Evolutionary conservation across 176 grass and related monocot species (phyloP).

Genomic region (Carex myosuroides): DNA sequence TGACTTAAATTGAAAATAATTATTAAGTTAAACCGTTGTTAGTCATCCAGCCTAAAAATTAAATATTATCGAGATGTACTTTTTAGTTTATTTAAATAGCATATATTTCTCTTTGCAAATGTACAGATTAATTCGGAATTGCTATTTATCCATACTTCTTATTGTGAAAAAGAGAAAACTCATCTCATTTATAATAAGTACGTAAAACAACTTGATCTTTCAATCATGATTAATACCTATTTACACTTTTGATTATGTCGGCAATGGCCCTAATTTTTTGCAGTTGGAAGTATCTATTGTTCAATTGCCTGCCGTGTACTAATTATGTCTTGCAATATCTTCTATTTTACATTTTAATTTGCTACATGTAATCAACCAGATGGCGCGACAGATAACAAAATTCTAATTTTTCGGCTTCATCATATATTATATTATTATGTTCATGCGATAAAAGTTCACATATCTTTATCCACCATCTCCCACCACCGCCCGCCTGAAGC

Average conservation of each 20-base stretch:
- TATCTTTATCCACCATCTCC: neutral
- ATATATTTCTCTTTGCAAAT: no score
- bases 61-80: no score
- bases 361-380: neutral
- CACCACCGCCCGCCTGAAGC: neutral
- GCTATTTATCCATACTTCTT: no score
- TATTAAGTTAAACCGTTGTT: no score
- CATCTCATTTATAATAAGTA: no score
- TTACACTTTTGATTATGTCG: neutral
- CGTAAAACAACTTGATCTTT: no score
- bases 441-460: neutral
- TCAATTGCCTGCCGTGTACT: neutral
- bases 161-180: no score
- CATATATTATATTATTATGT: neutral
- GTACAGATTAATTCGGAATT: no score
- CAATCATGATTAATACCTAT: neutral
- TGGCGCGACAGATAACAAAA: neutral
- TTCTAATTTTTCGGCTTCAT: neutral
- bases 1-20: no score
- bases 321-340: neutral
- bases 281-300: no score
- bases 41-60: no score
- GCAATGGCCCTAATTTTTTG: neutral
- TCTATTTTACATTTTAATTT: neutral
- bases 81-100: no score